These are phyloP conservation scores for Aspergillus fructus DNA, from an alignment of 2,329 filamentous ascomycete species.

Conservation along the genomic window DNA sequence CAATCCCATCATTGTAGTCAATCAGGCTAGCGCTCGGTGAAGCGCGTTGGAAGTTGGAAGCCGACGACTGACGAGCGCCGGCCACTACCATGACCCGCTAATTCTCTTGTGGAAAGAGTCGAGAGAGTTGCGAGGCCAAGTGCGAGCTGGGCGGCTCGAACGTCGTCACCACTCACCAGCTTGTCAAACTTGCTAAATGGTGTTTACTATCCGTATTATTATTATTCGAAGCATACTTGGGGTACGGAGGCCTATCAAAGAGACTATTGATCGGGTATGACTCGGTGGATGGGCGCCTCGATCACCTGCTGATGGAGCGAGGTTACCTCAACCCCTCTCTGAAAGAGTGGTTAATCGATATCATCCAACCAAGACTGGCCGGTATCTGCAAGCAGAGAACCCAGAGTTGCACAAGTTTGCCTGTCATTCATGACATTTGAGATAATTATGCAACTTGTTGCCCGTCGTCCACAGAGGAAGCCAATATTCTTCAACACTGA, in stretches of 20 bases:
- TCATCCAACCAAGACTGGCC: neutral
- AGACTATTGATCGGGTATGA: neutral
- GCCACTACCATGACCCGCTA: slow-evolving; percentile 19
- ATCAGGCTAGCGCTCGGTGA: slow-evolving; percentile 6
- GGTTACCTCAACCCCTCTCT: slow-evolving; percentile 9
- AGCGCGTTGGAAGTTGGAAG: neutral
- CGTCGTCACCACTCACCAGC: neutral
- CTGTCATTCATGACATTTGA: slow-evolving; percentile 1
- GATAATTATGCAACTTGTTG: neutral
- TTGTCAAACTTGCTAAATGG: neutral
- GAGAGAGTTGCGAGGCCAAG: neutral
- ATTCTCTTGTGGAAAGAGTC: slow-evolving; percentile 6
- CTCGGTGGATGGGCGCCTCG: neutral
- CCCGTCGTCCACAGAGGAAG: neutral
- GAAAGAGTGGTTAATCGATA: neutral
- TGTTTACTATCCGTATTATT: neutral
- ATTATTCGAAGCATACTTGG: neutral
- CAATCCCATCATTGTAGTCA: slow-evolving; percentile 17
- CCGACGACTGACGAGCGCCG: slow-evolving; percentile 7
- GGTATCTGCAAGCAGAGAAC: neutral
- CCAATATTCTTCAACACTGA: slow-evolving; percentile 5
- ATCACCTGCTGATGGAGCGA: neutral
- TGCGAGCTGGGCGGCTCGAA: neutral
- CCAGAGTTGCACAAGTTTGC: neutral
- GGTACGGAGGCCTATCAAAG: neutral